Evolutionary conservation across 1,139 yeast species (phyloP), one percentile per base, ranked within the genome.

Genomic region (Komagataea norvegica): DNA sequence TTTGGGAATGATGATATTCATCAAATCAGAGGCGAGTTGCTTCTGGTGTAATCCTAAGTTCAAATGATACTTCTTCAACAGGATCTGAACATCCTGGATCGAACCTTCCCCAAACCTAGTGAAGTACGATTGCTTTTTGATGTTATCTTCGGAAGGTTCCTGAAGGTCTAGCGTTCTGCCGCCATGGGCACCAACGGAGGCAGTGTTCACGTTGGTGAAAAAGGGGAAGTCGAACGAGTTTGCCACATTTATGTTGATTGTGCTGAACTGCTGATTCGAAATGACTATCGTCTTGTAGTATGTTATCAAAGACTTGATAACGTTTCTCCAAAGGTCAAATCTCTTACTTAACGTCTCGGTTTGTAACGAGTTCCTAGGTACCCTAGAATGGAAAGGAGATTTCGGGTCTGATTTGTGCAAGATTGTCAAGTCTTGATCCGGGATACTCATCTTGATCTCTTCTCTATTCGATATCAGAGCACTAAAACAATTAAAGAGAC

Each of bases 321-420:
- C 72, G 57, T 74, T 75, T 52, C 81, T 77, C 87, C 89, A 83
- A 41, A 74, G 70, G 43, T 78, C 77, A 58, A 83, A 82, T 52
- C 83, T 67, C 40, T 67, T 72, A 38, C 61, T 59, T 8, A 66
- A 41, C 7, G 62, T 54, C 40, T 63, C 64, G 3, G 68, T 64
- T 20, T 68, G 69, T 5, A 43, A 46, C 0, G 52, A 41, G 4
- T 28, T 28, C n/a, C 42, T 28, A 0, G 69, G 68, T 1, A 64
- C 62, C 13, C 57, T 49, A 10, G 63, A 47, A 41, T 54, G 55
- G 42, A 54, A 64, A 1, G 69, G 68, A 1, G 68, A 64, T 33
- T 51, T 46, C 18, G 50, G 51, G 39, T 63, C 55, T 1, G 58
- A 50, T 37, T 55, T 57, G 5, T 67, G 67, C 18, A 62, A 42